phyloP scores from a whole-genome alignment of 768 basidiomycete species.

The Agrocybe pediades region DNA sequence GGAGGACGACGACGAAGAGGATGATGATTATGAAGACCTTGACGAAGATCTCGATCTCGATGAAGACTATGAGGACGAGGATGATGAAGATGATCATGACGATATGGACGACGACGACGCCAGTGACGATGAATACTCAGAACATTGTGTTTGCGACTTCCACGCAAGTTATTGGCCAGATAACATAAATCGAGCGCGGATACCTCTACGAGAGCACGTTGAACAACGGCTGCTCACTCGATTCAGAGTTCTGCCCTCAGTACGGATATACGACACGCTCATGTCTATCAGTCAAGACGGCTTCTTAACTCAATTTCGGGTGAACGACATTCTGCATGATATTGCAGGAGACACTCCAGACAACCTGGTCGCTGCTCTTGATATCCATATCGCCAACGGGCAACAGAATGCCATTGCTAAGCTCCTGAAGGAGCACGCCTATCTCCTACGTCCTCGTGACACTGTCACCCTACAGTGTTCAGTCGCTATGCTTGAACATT shows the following conservation, averaged over 20 bases:
- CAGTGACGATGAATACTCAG: conserved; percentile 25
- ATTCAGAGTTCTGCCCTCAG: conserved; percentile 55
- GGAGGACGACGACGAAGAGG: conserved; percentile 29
- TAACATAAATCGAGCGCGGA: conserved; percentile 39
- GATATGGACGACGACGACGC: conserved; percentile 29
- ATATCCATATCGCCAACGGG: conserved; percentile 44
- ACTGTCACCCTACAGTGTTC: conserved; percentile 46
- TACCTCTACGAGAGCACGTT: conserved; percentile 44
- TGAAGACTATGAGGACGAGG: conserved; percentile 23
- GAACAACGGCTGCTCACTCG: conserved; percentile 41
- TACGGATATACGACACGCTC: conserved; percentile 46
- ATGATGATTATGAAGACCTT: conserved; percentile 24
- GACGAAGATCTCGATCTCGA: conserved; percentile 36
- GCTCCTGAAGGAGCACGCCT: conserved; percentile 47
- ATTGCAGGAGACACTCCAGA: conserved; percentile 53
- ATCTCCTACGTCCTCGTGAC: conserved; percentile 67
- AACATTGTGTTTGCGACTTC: conserved; percentile 30
- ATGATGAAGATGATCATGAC: conserved; percentile 21
- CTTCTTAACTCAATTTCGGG: conserved; percentile 31
- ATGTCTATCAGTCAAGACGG: conserved; percentile 35
- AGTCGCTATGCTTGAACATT: conserved; percentile 36
- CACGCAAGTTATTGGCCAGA: conserved; percentile 57
- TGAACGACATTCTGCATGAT: conserved; percentile 34
- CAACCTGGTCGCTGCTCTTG: conserved; percentile 55
- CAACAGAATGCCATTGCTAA: conserved; percentile 33